Percentiles rank a stretch among this genome's conserved stretches.
These are phyloP conservation scores for Sporobolus alterniflorus DNA, from an alignment of 202 grass and related monocot genomes.

Conservation along the genomic window DNA sequence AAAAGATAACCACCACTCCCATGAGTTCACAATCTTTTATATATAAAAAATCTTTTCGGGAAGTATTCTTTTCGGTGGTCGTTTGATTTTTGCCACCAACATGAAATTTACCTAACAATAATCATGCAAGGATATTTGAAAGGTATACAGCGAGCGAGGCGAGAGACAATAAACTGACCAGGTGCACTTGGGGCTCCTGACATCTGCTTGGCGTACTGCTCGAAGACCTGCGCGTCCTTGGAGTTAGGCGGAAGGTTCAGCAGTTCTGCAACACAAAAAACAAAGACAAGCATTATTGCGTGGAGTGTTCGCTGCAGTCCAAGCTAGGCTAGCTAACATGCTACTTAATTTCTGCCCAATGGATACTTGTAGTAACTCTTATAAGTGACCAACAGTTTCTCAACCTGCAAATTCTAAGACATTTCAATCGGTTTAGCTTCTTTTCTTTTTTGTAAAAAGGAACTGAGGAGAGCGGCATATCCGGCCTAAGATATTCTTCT, in stretches of 20 bases:
- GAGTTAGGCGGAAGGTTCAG: conserved; percentile 66
- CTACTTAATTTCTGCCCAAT: not conserved
- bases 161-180: conserved; percentile 5
- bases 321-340: too few species aligned
- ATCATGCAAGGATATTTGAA: not conserved
- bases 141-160: not conserved
- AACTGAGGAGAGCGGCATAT: not conserved
- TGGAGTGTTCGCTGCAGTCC: not conserved
- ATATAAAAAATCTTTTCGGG: too few species aligned
- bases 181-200: not conserved
- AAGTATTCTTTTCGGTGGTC: too few species aligned
- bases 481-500: not conserved
- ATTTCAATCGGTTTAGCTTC: too few species aligned
- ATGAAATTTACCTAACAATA: too few species aligned
- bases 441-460: too few species aligned
- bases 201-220: conserved; percentile 48
- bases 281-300: not conserved
- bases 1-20: too few species aligned
- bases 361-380: too few species aligned
- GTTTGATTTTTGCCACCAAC: too few species aligned
- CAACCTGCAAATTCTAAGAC: too few species aligned
- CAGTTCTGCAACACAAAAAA: conserved; percentile 27
- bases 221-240: conserved; percentile 57
- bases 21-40: too few species aligned
- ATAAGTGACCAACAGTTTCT: too few species aligned